phyloP scores from a whole-genome alignment of 2,329 filamentous ascomycete species.

The Mycosphaerella arachidis region DNA sequence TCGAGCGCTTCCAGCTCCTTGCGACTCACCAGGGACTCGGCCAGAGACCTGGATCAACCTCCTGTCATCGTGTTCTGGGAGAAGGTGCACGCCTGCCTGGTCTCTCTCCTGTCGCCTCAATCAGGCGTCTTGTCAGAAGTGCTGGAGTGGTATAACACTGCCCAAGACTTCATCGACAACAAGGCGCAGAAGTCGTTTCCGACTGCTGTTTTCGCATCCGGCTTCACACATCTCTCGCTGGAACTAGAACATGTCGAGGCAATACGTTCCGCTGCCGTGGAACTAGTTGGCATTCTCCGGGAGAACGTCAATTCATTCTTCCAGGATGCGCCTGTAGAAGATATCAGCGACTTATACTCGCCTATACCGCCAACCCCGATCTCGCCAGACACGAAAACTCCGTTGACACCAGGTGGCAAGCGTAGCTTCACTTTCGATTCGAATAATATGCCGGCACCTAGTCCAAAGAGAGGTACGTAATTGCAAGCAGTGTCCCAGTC shows the following conservation, averaged over 20 bases:
- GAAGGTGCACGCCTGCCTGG: constrained; percentile 71
- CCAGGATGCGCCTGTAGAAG: constrained; percentile 79
- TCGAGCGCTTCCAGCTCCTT: constrained; percentile 31
- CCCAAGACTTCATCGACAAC: constrained; percentile 84
- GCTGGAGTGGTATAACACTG: constrained; percentile 88
- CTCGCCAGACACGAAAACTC: constrained; percentile 52
- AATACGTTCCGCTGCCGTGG: constrained; percentile 70
- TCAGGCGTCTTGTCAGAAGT: constrained; percentile 84
- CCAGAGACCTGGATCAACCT: constrained; percentile 66
- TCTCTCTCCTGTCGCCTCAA: constrained; percentile 64
- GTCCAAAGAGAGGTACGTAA: constrained; percentile 53
- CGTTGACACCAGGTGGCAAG: constrained; percentile 56
- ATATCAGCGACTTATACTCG: constrained; percentile 81
- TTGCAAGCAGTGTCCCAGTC: too few species aligned
- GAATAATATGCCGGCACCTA: constrained; percentile 69
- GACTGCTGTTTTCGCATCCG: constrained; percentile 42
- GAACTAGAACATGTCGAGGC: constrained; percentile 65
- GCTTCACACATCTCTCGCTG: constrained; percentile 74
- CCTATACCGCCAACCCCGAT: constrained; percentile 67
- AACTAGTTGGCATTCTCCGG: constrained; percentile 78
- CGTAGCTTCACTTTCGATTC: constrained; percentile 72
- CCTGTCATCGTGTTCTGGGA: constrained; percentile 92
- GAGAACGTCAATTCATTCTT: constrained; percentile 80
- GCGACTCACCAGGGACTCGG: constrained; percentile 30
- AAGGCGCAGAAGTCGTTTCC: constrained; percentile 77